Evolutionary conservation across 495 filamentous ascomycete genomes (phyloP).

Genomic region (Amorphotheca resinae): DNA sequence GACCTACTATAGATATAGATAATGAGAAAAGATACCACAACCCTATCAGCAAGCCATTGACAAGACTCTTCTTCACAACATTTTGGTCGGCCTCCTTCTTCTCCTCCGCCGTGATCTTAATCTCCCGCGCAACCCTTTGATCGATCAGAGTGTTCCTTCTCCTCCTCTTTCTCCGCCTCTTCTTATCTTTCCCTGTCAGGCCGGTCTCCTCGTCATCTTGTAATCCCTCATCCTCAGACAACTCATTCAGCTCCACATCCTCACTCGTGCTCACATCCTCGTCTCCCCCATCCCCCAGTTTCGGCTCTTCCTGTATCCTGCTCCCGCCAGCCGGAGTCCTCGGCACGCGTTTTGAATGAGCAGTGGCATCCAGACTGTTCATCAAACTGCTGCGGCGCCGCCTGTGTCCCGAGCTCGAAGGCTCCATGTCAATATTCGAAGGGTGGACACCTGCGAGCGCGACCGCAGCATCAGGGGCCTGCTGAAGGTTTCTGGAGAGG

Average conservation of each 20-base stretch:
- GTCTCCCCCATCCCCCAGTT: slow-evolving; percentile 27
- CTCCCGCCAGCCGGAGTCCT: slow-evolving; percentile 1
- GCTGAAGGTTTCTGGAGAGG: neutral
- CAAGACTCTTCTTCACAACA: slow-evolving; percentile 50
- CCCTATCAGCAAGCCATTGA: slow-evolving; percentile 66
- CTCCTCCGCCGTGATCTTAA: slow-evolving; percentile 44
- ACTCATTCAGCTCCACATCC: slow-evolving; percentile 43
- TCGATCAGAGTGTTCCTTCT: slow-evolving; percentile 58
- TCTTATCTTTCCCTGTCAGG: slow-evolving; percentile 58
- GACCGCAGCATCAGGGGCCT: slow-evolving; percentile 16
- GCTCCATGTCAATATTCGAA: slow-evolving; percentile 13
- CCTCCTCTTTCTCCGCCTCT: slow-evolving; percentile 50
- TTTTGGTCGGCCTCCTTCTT: slow-evolving; percentile 56
- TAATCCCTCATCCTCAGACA: slow-evolving; percentile 53
- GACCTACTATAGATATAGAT: slow-evolving; percentile 81
- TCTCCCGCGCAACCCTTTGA: slow-evolving; percentile 52
- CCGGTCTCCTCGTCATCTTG: slow-evolving; percentile 86
- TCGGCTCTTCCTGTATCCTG: slow-evolving; percentile 13
- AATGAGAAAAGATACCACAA: slow-evolving; percentile 94
- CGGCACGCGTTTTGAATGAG: slow-evolving; percentile 1
- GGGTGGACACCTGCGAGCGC: slow-evolving; percentile 9
- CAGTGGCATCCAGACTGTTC: slow-evolving; percentile 7
- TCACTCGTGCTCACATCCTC: slow-evolving; percentile 35
- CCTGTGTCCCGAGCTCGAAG: slow-evolving; percentile 14
- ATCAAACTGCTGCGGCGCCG: slow-evolving; percentile 19